Evolutionary conservation across 495 filamentous ascomycete genomes (phyloP).

Genomic region (Bacidia gigantensis): DNA sequence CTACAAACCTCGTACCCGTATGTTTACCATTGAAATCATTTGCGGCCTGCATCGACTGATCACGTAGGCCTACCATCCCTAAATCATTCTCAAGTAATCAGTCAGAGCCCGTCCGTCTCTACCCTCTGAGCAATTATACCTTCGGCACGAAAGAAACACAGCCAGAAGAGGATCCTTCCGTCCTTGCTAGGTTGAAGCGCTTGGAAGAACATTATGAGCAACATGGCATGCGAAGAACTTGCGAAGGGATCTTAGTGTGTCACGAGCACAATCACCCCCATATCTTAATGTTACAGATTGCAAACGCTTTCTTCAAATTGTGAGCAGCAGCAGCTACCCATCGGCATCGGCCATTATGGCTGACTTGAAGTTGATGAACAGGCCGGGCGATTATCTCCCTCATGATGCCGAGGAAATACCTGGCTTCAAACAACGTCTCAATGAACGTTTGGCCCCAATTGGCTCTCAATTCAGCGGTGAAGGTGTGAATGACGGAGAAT

Average conservation of each 20-base stretch:
- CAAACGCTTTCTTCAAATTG: slow-evolving; percentile 98
- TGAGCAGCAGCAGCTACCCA: slow-evolving; percentile 22
- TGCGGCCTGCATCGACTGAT: too few species aligned
- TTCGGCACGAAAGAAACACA: slow-evolving; percentile 97
- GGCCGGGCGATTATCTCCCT: slow-evolving; percentile 88
- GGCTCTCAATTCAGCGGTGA: slow-evolving; percentile 77
- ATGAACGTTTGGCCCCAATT: slow-evolving; percentile 83
- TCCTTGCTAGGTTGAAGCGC: slow-evolving; percentile 78
- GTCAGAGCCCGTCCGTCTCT: slow-evolving; percentile 80
- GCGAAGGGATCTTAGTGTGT: slow-evolving; percentile 91
- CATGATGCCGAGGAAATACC: slow-evolving; percentile 81
- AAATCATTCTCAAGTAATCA: slow-evolving; percentile 78
- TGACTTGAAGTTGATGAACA: slow-evolving; percentile 16
- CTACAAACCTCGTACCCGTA: slow-evolving; percentile 60
- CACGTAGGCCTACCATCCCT: slow-evolving; percentile 55
- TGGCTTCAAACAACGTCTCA: slow-evolving; percentile 83
- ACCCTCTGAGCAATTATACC: slow-evolving; percentile 94
- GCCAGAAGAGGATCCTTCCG: slow-evolving; percentile 93
- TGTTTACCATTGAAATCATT: slow-evolving; percentile 6
- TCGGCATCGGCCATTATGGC: not conserved
- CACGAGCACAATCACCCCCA: slow-evolving; percentile 98
- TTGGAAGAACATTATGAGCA: slow-evolving; percentile 86
- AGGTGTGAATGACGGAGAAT: slow-evolving; percentile 65
- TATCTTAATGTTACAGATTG: slow-evolving; percentile 96
- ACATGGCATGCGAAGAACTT: slow-evolving; percentile 92